Base-by-base conservation (phyloP, 73 alveolate species). In the Paramecium sonneborni region DNA sequence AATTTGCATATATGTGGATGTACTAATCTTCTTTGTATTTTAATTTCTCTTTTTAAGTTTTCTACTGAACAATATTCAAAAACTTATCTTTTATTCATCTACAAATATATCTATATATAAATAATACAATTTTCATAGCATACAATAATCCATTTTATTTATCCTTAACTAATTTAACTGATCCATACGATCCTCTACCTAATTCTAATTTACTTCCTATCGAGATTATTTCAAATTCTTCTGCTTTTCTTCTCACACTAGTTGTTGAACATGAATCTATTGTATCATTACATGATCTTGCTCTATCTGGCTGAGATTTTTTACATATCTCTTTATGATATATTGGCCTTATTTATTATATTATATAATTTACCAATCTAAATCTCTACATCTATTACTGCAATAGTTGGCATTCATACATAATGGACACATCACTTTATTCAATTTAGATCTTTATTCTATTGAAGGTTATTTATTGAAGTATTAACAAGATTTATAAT, bases 1-100 rank as follows among this genome's bases (percentile, higher is more conserved):
- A 97, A 97, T 93, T 97, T 97, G 21, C 97, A 96, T 57, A 97
- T 97, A 82, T 97, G 97, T 32, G 98, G 98, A 89, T 97, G 99
- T 34, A 86, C 95, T 92, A 97, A 72, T 85, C 85, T 95, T 84
- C 96, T 96, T 99, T 97, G 95, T 67, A 97, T 97, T 92, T 95
- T 96, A 39, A 97, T 96, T 92, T 97, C 99, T 56, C 99, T 89
- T 92, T 97, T 96, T 57, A 98, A 92, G 87, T 97, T 96, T 74
- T 96, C 98, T 8, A 97, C 87, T 44, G 94, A 43, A 57, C 94
- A 70, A 82, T 43, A 88, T 69, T 88, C 87, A 70, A 88, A 88
- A 43, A 88, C 87, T 68, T 38, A 43, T 69, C 91, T 44, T 41
- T 88, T 88, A 32, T 88, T 76, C 89, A 88, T 88, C 94, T 88